These are phyloP conservation scores for Ophiostoma perfectum DNA, from an alignment of 2,329 filamentous ascomycete genomes.

Conservation along the genomic window DNA sequence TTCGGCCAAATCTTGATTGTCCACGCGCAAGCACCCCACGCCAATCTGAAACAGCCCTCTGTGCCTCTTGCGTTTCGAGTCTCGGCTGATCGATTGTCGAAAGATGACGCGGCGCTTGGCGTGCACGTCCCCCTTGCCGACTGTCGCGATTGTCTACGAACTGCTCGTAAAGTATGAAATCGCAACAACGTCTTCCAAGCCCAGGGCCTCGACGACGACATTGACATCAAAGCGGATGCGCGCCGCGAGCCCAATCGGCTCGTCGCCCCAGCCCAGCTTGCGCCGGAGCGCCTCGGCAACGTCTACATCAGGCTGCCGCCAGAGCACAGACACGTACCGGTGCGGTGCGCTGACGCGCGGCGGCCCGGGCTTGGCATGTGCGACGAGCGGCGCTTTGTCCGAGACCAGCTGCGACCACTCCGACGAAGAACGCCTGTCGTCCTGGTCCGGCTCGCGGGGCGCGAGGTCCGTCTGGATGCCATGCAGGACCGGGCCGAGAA, in stretches of 20 bases:
- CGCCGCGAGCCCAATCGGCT: slow-evolving; percentile 32
- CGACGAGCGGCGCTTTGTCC: slow-evolving; percentile 1
- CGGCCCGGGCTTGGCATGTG: slow-evolving; percentile 22
- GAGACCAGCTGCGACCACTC: background rate
- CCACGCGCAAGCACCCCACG: background rate
- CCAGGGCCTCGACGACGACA: slow-evolving; percentile 13
- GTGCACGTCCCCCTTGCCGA: background rate
- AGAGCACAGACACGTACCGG: slow-evolving; percentile 26
- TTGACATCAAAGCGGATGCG: slow-evolving; percentile 43
- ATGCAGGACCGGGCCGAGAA: slow-evolving; percentile 44
- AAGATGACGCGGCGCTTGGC: slow-evolving; percentile 1
- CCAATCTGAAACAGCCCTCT: background rate
- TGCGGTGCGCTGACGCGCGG: slow-evolving; percentile 23
- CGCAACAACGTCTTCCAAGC: background rate
- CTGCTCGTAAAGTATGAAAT: slow-evolving; percentile 1
- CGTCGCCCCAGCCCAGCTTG: slow-evolving; percentile 31
- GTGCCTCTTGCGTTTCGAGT: background rate
- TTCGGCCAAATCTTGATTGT: slow-evolving; percentile 6
- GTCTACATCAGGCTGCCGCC: slow-evolving; percentile 23
- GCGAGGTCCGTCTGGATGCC: slow-evolving; percentile 42
- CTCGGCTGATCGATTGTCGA: background rate
- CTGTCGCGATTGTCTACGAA: background rate
- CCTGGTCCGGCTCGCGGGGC: too few relatives aligned
- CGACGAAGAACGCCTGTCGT: background rate
- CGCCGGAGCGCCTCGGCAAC: too few relatives aligned